phyloP scores from a whole-genome alignment of 192 early-diverging fungal species.

The Oehlia diaphana region DNA sequence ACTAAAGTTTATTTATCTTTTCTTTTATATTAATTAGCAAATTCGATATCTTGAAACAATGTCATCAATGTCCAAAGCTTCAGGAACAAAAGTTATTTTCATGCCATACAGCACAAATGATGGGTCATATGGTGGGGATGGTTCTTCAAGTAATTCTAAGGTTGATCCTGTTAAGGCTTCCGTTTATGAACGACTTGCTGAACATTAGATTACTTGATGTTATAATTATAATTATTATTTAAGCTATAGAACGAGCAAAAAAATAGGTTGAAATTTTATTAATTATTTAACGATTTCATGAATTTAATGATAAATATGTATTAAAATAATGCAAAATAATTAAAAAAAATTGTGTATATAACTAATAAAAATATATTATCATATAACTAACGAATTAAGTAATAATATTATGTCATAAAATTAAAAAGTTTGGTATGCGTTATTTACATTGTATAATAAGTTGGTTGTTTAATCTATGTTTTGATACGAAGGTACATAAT shows the following conservation, averaged over 20 bases:
- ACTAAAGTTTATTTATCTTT: neutral
- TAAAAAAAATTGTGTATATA: no score
- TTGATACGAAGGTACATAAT: neutral
- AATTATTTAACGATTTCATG: no score
- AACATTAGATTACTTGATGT: neutral
- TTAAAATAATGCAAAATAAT: no score
- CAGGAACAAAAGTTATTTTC: constrained; percentile 75
- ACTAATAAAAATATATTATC: no score
- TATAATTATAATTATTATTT: no score
- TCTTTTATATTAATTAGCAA: constrained; percentile 47
- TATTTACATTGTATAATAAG: no score
- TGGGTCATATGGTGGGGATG: neutral
- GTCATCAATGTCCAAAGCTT: constrained; percentile 69
- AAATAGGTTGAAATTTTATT: no score
- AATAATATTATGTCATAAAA: no score
- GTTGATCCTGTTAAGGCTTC: neutral
- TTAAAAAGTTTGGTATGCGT: no score
- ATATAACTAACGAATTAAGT: no score
- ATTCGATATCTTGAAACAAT: constrained; percentile 92
- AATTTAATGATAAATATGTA: no score
- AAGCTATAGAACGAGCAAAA: no score
- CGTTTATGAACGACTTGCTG: neutral
- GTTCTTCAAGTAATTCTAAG: neutral
- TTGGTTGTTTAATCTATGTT: neutral
- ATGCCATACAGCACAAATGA: constrained; percentile 44